These are phyloP conservation scores for Calvatia gigantea DNA, from an alignment of 768 basidiomycete species.

Conservation along the genomic window DNA sequence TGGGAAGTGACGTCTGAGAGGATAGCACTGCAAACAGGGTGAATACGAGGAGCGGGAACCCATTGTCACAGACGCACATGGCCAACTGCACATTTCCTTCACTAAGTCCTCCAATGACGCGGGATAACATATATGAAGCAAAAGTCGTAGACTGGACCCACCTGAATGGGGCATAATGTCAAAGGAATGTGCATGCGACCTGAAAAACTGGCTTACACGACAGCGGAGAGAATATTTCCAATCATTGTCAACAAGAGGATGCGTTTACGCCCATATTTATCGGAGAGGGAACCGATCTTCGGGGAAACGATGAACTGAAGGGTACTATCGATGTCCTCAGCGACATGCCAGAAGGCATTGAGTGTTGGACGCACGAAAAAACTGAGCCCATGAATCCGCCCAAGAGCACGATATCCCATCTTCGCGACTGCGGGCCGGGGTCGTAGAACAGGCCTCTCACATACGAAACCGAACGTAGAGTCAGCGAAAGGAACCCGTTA, in stretches of 20 bases:
- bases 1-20: constrained; percentile 87
- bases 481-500: constrained; percentile 67
- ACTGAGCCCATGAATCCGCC: constrained; percentile 91
- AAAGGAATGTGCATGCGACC: background rate
- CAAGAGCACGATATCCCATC: constrained; percentile 95
- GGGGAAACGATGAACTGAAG: constrained; percentile 86
- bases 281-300: constrained; percentile 77
- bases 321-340: constrained; percentile 46
- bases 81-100: constrained; percentile 98
- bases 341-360: constrained; percentile 2
- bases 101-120: constrained; percentile 88
- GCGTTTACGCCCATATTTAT: constrained; percentile 84
- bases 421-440: constrained; percentile 54
- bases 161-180: constrained; percentile 31
- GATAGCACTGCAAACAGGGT: constrained; percentile 61
- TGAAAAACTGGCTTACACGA: constrained; percentile 53
- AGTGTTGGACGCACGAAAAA: constrained; percentile 71
- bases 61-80: constrained; percentile 55
- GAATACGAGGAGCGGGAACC: background rate
- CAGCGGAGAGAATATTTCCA: constrained; percentile 89
- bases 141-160: constrained; percentile 92
- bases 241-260: constrained; percentile 86
- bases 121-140: constrained; percentile 84
- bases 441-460: constrained; percentile 66
- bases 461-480: constrained; percentile 62